Evolutionary conservation across 257 asterid genomes (phyloP).

Genomic region (Solanum chmielewskii): DNA sequence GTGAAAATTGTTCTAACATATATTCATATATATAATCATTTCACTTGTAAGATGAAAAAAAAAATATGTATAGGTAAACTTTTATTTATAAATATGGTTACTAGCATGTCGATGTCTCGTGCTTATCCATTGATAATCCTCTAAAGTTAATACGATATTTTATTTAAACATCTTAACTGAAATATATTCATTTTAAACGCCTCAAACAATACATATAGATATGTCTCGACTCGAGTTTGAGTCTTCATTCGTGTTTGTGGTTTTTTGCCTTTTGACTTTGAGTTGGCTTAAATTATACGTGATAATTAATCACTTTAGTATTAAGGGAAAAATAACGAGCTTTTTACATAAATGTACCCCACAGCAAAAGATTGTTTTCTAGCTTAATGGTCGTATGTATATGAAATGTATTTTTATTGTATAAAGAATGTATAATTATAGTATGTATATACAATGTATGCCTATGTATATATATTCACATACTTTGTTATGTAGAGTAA

Average conservation of each 20-base stretch:
- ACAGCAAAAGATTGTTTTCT: too few relatives aligned
- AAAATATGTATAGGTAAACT: background rate
- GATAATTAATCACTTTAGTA: background rate
- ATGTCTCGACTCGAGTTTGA: background rate
- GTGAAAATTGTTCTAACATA: too few relatives aligned
- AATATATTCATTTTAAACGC: too few relatives aligned
- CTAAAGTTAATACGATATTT: too few relatives aligned
- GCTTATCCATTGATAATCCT: rapidly evolving
- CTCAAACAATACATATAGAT: background rate
- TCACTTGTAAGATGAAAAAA: background rate
- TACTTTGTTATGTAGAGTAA: background rate
- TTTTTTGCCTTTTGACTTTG: background rate
- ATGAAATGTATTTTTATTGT: background rate
- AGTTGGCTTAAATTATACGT: background rate
- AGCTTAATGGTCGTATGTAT: background rate
- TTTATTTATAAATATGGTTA: background rate
- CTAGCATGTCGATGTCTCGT: background rate
- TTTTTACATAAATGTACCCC: background rate
- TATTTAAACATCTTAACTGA: too few relatives aligned
- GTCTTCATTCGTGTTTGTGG: background rate
- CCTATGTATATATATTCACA: too few relatives aligned
- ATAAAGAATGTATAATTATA: too few relatives aligned
- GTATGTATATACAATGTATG: too few relatives aligned
- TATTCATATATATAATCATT: background rate
- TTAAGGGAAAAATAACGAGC: background rate